phyloP scores from a whole-genome alignment of 176 grass and related monocot genomes.

The Alopecurus myosuroides region DNA sequence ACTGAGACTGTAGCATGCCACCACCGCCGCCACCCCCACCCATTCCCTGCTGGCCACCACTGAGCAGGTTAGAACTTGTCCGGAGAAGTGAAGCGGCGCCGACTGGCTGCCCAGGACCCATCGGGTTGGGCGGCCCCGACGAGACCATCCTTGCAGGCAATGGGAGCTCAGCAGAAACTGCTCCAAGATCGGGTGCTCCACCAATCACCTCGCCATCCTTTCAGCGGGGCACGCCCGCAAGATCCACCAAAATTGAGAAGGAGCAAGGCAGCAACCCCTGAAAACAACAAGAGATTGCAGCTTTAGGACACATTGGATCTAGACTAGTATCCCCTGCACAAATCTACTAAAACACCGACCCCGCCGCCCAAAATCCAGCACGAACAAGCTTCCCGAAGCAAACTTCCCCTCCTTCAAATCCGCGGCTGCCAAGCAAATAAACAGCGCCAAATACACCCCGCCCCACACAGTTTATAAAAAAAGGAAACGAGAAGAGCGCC shows the following conservation, averaged over 20 bases:
- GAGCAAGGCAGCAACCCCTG: background rate
- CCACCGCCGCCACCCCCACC: slow-evolving; percentile 25
- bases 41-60: slow-evolving; percentile 44
- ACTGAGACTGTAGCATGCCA: slow-evolving; percentile 49
- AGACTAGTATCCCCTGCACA: background rate
- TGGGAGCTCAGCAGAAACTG: background rate
- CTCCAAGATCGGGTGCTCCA: slow-evolving; percentile 5
- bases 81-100: slow-evolving; percentile 61
- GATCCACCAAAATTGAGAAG: slow-evolving; percentile 32
- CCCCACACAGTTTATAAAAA: too few species aligned
- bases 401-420: slow-evolving; percentile 7
- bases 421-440: background rate
- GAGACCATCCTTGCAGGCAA: slow-evolving; percentile 60
- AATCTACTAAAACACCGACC: background rate
- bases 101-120: slow-evolving; percentile 60
- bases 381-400: background rate
- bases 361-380: background rate
- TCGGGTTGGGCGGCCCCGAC: slow-evolving; percentile 73
- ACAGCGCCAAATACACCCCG: slow-evolving; percentile 8
- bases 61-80: slow-evolving; percentile 64
- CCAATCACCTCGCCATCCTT: slow-evolving; percentile 22
- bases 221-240: slow-evolving; percentile 9
- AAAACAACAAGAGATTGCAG: slow-evolving; percentile 1
- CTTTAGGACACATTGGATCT: slow-evolving; percentile 31
- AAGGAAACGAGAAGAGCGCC: background rate